Base-by-base conservation (phyloP, 495 filamentous ascomycete species). In the Umbilicaria muhlenbergii region DNA sequence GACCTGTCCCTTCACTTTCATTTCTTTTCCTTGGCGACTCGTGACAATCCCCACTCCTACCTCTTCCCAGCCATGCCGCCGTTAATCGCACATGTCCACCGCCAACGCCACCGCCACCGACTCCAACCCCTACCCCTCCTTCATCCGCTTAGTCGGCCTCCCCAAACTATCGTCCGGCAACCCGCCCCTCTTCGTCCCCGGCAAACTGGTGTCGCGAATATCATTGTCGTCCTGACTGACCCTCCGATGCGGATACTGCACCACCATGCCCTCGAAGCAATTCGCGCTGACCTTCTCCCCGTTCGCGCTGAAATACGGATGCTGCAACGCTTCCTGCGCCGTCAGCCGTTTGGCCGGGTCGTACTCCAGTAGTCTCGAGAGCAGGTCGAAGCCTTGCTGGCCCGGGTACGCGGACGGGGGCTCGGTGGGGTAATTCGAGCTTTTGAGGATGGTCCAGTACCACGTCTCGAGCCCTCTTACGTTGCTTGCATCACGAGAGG, bases 171-270 rank as follows among this genome's bases (percentile, higher is more conserved):
- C 89, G 60, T 94, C 89, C 5, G 83, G 82, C 43, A 94, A 51
- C 2, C 85, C 91, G 47, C 82, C 87, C 38, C 88, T 70, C 63
- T 96, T 96, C 2, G 89, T 94, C 1, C 91, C 91, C 6, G 91
- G 85, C 32, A 94, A 58, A 58, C 84, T 88, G n/a, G 76, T 75
- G 0, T 80, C 83, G 3, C 83, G 70, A 42, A 95, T 93, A 61
- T 95, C 91, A 55, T 92, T 92, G 54, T 94, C 86, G 51, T 96
- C 91, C 53, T 89, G 80, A 41, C 79, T 92, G 5, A 99, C 88
- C 35, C 86, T 74, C 2, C 91, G 77, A 54, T 82, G 76, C 2
- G 92, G 91, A 62, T 99, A 99, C 55, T 91, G 81, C 45, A 72
- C 74, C 54, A 81, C 81, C 39, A 84, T 69, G 0, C 86, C 86